These are phyloP conservation scores for Pistacia vera DNA, from an alignment of 345 rosid species.

Conservation along the genomic window DNA sequence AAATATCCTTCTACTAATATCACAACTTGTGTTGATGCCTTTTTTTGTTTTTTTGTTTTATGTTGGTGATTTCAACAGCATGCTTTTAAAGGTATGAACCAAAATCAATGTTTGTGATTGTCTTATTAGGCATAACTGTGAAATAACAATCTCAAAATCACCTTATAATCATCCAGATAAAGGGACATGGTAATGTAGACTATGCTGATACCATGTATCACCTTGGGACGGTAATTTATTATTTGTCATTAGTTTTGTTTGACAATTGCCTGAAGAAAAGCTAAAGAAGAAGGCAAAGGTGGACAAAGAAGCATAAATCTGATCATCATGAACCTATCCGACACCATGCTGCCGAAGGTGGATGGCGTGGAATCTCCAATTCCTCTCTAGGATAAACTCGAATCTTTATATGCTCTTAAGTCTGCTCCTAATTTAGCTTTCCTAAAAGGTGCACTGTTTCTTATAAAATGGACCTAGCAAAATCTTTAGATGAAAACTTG, in stretches of 20 bases:
- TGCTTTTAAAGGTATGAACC: constrained; percentile 75
- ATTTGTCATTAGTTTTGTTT: not conserved
- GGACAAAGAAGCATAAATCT: too few species aligned
- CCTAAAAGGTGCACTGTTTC: too few species aligned
- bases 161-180: constrained; percentile 52
- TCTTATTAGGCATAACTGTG: constrained; percentile 5
- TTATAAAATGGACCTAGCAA: too few species aligned
- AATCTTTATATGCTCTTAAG: too few species aligned
- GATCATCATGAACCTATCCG: too few species aligned
- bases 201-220: constrained; percentile 94
- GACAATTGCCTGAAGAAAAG: too few species aligned
- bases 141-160: constrained; percentile 10
- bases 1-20: constrained; percentile 2
- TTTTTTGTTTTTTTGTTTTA: not conserved
- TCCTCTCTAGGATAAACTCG: too few species aligned
- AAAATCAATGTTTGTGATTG: not conserved
- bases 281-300: too few species aligned
- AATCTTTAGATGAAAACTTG: too few species aligned
- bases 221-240: constrained; percentile 69
- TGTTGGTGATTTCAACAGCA: constrained; percentile 52
- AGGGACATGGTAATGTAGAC: constrained; percentile 67
- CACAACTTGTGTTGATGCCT: constrained; percentile 18
- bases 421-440: too few species aligned
- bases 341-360: too few species aligned
- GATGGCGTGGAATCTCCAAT: too few species aligned